A percentile compares a stretch with the other conserved stretches of the same genome.
phyloP scores from a whole-genome alignment of 306 rosid species.

The Cicer chorassanicum region DNA sequence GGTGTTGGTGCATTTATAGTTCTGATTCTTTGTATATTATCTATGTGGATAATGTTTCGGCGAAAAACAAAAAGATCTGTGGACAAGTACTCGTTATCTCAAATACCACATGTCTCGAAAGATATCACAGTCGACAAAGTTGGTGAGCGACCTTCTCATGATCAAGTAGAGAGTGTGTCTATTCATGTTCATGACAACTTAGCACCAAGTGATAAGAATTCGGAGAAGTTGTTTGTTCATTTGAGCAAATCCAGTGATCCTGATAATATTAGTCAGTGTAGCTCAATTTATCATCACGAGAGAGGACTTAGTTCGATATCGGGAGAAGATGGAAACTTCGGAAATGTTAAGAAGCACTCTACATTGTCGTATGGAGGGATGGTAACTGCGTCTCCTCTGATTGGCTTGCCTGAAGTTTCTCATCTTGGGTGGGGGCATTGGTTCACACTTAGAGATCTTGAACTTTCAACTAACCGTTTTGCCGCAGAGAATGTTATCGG shows the following conservation, averaged over 20 bases:
- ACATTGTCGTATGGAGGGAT: constrained; percentile 59
- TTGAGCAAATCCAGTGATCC: constrained; percentile 74
- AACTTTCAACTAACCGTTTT: constrained; percentile 79
- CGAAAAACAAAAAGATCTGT: constrained; percentile 74
- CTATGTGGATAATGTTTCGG: constrained; percentile 79
- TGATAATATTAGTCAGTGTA: constrained; percentile 81
- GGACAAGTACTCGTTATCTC: constrained; percentile 65
- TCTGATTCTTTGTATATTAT: constrained; percentile 71
- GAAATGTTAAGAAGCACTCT: constrained; percentile 65
- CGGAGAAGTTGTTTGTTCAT: constrained; percentile 72
- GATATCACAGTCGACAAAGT: constrained; percentile 85
- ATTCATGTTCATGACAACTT: constrained; percentile 62
- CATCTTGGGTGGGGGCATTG: constrained; percentile 99
- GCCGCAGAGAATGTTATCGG: constrained; percentile 81
- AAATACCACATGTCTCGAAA: constrained; percentile 80
- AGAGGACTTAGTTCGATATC: constrained; percentile 79
- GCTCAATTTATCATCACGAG: constrained; percentile 82
- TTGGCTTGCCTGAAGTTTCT: constrained; percentile 89
- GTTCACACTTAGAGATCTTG: constrained; percentile 94
- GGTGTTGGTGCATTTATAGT: constrained; percentile 84
- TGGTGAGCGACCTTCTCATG: constrained; percentile 63
- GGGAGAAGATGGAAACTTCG: constrained; percentile 85
- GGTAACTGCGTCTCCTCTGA: constrained; percentile 81
- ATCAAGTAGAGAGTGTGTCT: constrained; percentile 63
- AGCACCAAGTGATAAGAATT: constrained; percentile 65